Evolutionary conservation across 139 green algal species (phyloP).

Genomic region (Raphidocelis subcapitata): DNA sequence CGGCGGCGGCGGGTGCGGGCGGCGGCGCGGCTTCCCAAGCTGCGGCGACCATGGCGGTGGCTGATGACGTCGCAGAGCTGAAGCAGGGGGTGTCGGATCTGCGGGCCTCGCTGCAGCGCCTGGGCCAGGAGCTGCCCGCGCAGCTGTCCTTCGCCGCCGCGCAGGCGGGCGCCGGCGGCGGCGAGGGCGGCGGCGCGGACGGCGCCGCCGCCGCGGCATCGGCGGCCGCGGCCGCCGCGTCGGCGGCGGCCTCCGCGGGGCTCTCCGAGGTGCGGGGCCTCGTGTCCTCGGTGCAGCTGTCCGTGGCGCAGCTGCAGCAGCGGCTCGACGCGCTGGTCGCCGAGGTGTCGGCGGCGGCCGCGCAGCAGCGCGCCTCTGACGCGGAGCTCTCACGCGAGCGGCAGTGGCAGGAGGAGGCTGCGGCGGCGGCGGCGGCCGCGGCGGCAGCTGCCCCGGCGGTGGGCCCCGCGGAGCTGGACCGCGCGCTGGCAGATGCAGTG

Average conservation of each 20-base stretch:
- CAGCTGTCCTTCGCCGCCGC: not conserved
- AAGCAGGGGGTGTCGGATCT: conserved; percentile 4
- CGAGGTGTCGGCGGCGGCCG: not conserved
- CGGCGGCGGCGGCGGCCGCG: not conserved
- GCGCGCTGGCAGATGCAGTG: not conserved
- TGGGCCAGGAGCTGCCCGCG: conserved; percentile 11
- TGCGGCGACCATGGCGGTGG: too few relatives aligned
- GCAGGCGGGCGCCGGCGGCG: not conserved
- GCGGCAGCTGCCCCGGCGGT: conserved; percentile 6
- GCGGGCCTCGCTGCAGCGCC: conserved; percentile 9
- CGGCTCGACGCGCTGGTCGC: not conserved
- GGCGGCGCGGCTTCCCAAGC: too few relatives aligned
- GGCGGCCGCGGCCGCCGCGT: not conserved
- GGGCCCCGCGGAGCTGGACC: not conserved
- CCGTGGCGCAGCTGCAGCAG: not conserved
- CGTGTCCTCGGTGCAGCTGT: not conserved
- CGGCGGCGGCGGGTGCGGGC: too few relatives aligned
- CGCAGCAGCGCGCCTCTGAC: not conserved
- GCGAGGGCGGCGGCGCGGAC: not conserved
- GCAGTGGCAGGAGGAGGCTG: conserved; percentile 4
- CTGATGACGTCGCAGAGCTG: not conserved
- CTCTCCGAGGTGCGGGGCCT: conserved; percentile 3
- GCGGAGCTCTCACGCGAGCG: conserved; percentile 7
- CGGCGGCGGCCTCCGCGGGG: conserved; percentile 3
- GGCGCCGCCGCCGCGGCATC: not conserved